phyloP scores from a whole-genome alignment of 306 rosid species.

The Fragaria nilgerrensis region DNA sequence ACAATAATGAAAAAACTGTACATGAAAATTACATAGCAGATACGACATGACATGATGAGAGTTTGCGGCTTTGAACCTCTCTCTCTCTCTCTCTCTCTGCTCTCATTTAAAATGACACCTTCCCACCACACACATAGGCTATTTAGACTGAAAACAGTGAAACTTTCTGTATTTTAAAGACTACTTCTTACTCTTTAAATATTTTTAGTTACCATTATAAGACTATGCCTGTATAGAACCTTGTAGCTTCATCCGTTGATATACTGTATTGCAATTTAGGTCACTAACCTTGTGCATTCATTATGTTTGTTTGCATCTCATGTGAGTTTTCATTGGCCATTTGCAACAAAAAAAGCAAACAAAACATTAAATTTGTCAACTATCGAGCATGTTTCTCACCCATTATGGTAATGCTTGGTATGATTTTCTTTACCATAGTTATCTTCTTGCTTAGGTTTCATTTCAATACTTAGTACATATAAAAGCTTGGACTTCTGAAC shows the following conservation, averaged over 20 bases:
- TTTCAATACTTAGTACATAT: too few relatives aligned
- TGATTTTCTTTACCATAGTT: too few relatives aligned
- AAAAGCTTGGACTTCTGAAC: too few relatives aligned
- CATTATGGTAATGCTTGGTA: too few relatives aligned
- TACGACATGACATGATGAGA: constrained; percentile 37
- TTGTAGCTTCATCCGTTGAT: not conserved
- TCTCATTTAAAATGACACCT: constrained; percentile 29
- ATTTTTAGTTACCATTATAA: not conserved
- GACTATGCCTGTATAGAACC: not conserved
- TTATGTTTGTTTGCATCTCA: not conserved
- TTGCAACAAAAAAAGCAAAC: not conserved
- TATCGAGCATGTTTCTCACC: too few relatives aligned
- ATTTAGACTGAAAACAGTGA: not conserved
- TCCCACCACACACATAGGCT: constrained; percentile 36
- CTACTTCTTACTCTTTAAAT: not conserved
- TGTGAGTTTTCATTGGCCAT: not conserved
- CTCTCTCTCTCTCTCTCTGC: constrained; percentile 2
- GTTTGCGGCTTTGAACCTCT: constrained; percentile 46
- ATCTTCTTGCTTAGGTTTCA: too few relatives aligned
- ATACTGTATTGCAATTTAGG: not conserved
- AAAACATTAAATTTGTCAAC: too few relatives aligned
- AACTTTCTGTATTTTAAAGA: not conserved
- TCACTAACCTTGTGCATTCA: not conserved
- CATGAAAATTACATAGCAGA: constrained; percentile 40
- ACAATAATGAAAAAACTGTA: constrained; percentile 24